Evolutionary conservation across 306 rosid genomes (phyloP).

Genomic region (Adenanthera pavonina): DNA sequence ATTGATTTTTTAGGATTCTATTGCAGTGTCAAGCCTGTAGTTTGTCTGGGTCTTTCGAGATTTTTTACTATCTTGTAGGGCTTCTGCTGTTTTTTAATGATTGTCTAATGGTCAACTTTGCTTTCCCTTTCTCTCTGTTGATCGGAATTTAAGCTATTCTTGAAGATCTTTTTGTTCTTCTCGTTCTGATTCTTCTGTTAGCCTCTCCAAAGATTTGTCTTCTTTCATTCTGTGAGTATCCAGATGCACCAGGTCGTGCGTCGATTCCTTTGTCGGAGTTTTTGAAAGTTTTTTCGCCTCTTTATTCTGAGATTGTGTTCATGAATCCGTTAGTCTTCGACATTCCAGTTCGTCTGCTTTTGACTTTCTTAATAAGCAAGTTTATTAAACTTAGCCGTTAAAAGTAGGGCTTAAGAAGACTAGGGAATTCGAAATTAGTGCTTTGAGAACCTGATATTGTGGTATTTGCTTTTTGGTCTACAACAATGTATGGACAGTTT

Average conservation of each 20-base stretch:
- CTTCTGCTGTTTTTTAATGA: constrained; percentile 28
- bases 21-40: background rate
- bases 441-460: constrained; percentile 24
- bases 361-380: constrained; percentile 1
- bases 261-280: constrained; percentile 13
- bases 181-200: background rate
- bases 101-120: constrained; percentile 36
- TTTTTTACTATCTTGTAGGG: constrained; percentile 32
- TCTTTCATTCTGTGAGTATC: background rate
- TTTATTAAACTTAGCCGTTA: background rate
- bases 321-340: background rate
- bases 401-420: constrained; percentile 10
- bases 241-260: constrained; percentile 17
- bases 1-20: constrained; percentile 38
- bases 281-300: background rate
- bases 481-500: constrained; percentile 7
- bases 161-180: background rate
- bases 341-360: background rate
- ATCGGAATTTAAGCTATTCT: constrained; percentile 13
- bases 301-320: constrained; percentile 8
- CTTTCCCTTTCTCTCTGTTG: constrained; percentile 5
- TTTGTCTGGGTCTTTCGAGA: constrained; percentile 40
- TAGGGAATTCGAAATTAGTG: constrained; percentile 23
- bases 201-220: background rate
- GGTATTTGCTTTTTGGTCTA: constrained; percentile 20